Base-by-base conservation (phyloP, 331 rosid species). In the Erythrophleum ivorense region DNA sequence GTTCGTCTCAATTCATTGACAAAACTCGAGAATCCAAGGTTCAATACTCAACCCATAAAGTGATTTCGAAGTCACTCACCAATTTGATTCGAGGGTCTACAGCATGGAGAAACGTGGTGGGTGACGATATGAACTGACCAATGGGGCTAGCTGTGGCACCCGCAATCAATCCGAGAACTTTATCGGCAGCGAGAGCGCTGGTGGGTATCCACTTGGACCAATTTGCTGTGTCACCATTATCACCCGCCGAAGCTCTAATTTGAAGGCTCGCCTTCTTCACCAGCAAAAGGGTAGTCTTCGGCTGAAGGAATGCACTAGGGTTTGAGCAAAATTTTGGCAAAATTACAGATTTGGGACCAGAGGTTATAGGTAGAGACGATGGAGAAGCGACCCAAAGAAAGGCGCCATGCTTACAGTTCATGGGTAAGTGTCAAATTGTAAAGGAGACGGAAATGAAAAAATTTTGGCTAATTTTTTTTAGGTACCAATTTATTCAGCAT, bases 101-200 rank as follows among this genome's bases (percentile, higher is more conserved):
- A 73, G 96, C 84, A 82, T 95, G 98, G 80, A 95, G 97, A 88
- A 95, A 93, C 14, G 97, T 95, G 65, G 84, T 82, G 29, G 98
- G 98, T 9, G 91, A 89, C 24, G 98, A 86, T n/a, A 93, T 89
- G 83, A 90, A 93, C 90, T 93, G 98, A 71, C 92, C 85, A 87
- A 95, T 91, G 64, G 98, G 98, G 58, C 98, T 95, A 43, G 98
- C 88, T 7, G 98, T 95, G 62, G 98, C 98, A 11, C 97, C 91
- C 5, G 97, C 86, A 82, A 91, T 90, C 86, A 90, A 77, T 69
- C 92, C 85, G 53, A 95, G 86, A 82, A 95, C 87, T 71, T 93
- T 93, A 41, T 95, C 97, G 34, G 97, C 96, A 3, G 97, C 90
- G 19, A 93, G 66, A 73, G 88, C 89, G 53, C 89, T 85, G 4